Base-by-base conservation (phyloP, 2,329 filamentous ascomycete genomes). In the Sarocladium brachiariae region DNA sequence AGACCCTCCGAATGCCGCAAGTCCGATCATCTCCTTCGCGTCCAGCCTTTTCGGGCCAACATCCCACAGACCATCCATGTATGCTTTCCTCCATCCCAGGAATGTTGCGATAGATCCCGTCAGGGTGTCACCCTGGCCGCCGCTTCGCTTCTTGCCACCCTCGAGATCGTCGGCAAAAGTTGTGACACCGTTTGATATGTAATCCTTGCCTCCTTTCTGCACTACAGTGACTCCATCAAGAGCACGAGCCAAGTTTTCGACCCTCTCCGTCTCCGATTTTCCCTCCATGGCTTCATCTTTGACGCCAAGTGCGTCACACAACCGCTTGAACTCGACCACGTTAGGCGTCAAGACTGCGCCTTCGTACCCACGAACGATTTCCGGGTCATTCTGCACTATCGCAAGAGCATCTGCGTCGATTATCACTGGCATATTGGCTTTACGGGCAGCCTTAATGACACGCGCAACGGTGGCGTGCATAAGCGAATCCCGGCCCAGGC, bases 111-210 rank as follows among this genome's bases (percentile, higher is more conserved):
- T 72, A 30, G 84, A 84, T 1, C 93, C 93, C 0, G 93, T 97
- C 57, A 99, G 72, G 3, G 93, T 97, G 69, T 99, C 93, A 2
- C 93, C 93, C 70, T 99, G 93, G 0, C 93, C 93, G 45, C 92
- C 93, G 52, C 88, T 92, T 56, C 93, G 77, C 79, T 99, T 99
- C 65, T 83, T 69, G 1, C 92, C 92, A 8, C 93, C 93, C 61
- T 81, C 70, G 2, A 91, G 70, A 58, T 96, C 90, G 23, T 85
- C 87, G 0, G 86, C 72, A 23, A 91, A 69, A n/a, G 87, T 95
- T 50, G 76, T 75, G 52, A 78, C 73, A 11, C 91, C 89, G 59
- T 96, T 87, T 2, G 85, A 89, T 53, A 99, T 88, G 56, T 86
- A 82, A 68, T 99, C 93, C 54, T 81, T 81, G 2, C 69, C 65